Evolutionary conservation across 371 early-diverging fungal genomes (phyloP).

Genomic region (Mortierella sp.): DNA sequence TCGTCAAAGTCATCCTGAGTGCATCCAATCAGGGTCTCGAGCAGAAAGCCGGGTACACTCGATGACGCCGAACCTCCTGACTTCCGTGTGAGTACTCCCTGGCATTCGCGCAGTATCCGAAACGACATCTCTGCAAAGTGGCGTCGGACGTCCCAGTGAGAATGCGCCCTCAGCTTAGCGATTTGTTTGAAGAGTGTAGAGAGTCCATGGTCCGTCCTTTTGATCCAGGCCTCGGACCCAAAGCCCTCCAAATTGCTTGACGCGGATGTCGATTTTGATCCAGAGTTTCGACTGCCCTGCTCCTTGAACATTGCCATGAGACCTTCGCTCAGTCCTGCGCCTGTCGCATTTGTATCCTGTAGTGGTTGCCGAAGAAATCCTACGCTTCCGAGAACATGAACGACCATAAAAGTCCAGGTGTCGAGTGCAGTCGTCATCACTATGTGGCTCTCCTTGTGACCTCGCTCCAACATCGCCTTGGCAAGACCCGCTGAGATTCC

Average conservation of each 20-base stretch:
- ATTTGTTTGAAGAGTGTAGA: slow-evolving; percentile 32
- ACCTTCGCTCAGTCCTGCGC: slow-evolving; percentile 9
- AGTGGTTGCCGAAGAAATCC: background rate
- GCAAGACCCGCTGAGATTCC: slow-evolving; percentile 35
- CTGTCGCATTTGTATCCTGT: background rate
- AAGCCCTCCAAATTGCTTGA: background rate
- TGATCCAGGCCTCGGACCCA: slow-evolving; percentile 34
- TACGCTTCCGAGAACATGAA: slow-evolving; percentile 11
- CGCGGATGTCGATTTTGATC: background rate
- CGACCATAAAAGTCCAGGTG: slow-evolving; percentile 32
- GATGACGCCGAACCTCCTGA: background rate
- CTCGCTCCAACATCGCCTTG: slow-evolving; percentile 28
- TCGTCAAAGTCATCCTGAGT: slow-evolving; percentile 41
- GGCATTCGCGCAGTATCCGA: slow-evolving; percentile 34
- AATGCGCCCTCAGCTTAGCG: slow-evolving; percentile 22
- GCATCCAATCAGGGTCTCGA: slow-evolving; percentile 46
- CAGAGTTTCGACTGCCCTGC: background rate
- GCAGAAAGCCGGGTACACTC: slow-evolving; percentile 30
- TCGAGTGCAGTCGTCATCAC: slow-evolving; percentile 26
- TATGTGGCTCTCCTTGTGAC: slow-evolving; percentile 44
- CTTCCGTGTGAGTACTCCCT: background rate
- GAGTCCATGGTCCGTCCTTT: slow-evolving; percentile 20
- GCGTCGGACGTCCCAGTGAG: slow-evolving; percentile 47
- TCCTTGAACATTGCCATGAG: slow-evolving; percentile 42
- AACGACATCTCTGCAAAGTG: slow-evolving; percentile 36